Conservation (phyloP, 2,329 filamentous ascomycete genomes). For the Xylariales sp. region DNA sequence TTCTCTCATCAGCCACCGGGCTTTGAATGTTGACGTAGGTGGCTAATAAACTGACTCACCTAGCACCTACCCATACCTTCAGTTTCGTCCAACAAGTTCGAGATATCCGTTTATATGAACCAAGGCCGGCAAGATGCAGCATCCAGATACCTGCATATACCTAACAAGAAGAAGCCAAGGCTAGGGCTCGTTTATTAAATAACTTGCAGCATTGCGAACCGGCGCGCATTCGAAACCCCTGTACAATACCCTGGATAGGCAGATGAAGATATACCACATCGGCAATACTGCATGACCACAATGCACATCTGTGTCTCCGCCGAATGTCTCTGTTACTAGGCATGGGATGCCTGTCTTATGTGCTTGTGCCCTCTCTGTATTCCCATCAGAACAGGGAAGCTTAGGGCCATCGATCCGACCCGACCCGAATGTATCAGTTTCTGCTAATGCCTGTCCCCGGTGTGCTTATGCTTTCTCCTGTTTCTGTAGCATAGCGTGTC, state of each 20-base stretch:
- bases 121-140: conserved; percentile 9
- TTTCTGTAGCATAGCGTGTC: conserved; percentile 21
- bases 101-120: background rate
- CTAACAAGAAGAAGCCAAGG: conserved; percentile 1
- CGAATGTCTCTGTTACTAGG: conserved; percentile 16
- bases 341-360: conserved; percentile 25
- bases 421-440: conserved; percentile 1
- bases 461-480: conserved; percentile 3
- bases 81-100: no score
- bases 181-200: conserved; percentile 1
- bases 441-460: conserved; percentile 8
- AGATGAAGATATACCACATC: conserved; percentile 13
- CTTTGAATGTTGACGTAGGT: background rate
- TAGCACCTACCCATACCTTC: background rate
- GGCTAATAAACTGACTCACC: background rate
- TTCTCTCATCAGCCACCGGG: conserved; percentile 6
- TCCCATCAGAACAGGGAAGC: background rate
- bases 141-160: background rate
- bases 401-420: conserved; percentile 7
- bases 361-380: background rate
- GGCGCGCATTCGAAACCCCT: conserved; percentile 10
- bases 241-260: background rate
- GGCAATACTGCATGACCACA: conserved; percentile 22
- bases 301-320: conserved; percentile 17
- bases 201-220: conserved; percentile 3